Evolutionary conservation across 352 stramenopile genomes (phyloP).

Genomic region (Phytophthora palmivora): DNA sequence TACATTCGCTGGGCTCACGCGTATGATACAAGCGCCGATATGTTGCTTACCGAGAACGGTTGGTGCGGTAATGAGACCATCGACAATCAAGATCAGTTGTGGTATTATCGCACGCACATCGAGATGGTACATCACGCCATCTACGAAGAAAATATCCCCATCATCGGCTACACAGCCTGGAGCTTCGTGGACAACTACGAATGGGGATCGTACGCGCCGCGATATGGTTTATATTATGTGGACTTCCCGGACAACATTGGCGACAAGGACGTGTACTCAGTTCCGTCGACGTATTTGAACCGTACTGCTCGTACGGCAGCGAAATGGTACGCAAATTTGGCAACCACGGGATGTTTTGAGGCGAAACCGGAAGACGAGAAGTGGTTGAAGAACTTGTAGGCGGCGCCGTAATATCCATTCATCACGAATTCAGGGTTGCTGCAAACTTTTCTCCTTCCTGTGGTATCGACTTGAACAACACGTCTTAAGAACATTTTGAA

Average conservation of each 20-base stretch:
- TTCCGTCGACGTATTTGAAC: constrained; percentile 36
- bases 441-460: too few species aligned
- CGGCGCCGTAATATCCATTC: too few species aligned
- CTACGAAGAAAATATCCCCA: constrained; percentile 52
- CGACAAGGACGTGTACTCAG: constrained; percentile 26
- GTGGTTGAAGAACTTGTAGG: constrained; percentile 29
- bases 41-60: constrained; percentile 67
- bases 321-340: constrained; percentile 41
- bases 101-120: constrained; percentile 62
- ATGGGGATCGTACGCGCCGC: constrained; percentile 44
- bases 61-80: constrained; percentile 68
- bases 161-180: constrained; percentile 93
- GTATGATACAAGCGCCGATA: constrained; percentile 44
- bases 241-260: constrained; percentile 57
- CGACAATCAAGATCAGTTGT: constrained; percentile 61
- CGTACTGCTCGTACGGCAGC: constrained; percentile 51
- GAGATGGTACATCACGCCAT: constrained; percentile 62
- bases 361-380: constrained; percentile 35
- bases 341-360: constrained; percentile 33
- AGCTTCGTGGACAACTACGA: constrained; percentile 51
- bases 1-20: constrained; percentile 56
- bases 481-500: too few species aligned
- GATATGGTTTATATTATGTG: constrained; percentile 71
- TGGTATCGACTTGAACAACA: too few species aligned
- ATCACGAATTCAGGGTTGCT: too few species aligned